Base-by-base conservation (phyloP, 805 yeast species). In the Deakozyma indianensis region DNA sequence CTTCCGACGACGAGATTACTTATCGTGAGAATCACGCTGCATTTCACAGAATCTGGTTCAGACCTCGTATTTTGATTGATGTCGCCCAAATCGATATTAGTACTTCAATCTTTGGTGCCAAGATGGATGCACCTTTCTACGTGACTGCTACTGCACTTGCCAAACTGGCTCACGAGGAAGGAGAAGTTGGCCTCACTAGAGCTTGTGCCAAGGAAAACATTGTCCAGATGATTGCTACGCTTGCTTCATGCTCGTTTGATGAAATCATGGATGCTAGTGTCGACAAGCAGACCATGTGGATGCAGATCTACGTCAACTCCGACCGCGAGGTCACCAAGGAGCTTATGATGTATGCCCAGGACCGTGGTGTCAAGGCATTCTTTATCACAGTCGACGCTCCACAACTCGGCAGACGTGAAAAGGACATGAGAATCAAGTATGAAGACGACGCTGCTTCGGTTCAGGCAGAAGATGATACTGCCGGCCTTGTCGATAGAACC, bases 141-240 rank as follows among this genome's bases (percentile, higher is more conserved):
- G 77, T 82, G 45, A 73, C 90, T 35, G 97, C 97, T 1, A 85
- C 97, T 3, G 97, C 96, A 0, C 69, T 87, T 50, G 96, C 94
- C 29, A 82, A 80, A 57, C 71, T 90, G 53, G 97, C 96, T 2
- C 92, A 88, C 57, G 86, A 86, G 2, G 96, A 85, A 35, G 97
- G 97, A 47, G 97, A 90, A 62, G 75, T 77, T 48, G 86, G 81
- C 16, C 73, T 90, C 51, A 86, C 96, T 1, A 69, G 80, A 56
- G 86, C 86, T n/a, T 83, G 94, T 23, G 85, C 77, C 35, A 69
- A 72, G 47, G 81, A 83, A 46, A 76, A 68, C 41, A 68, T 79
- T 25, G 77, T 82, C 47, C 96, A 88, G 63, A 88, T 88, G 97
- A 80, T 88, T 47, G 88, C 96, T 3, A 88, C 95, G 1, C 69